These are phyloP conservation scores for Arabidopsis hybrid DNA, from an alignment of 441 rosid species.

Conservation along the genomic window DNA sequence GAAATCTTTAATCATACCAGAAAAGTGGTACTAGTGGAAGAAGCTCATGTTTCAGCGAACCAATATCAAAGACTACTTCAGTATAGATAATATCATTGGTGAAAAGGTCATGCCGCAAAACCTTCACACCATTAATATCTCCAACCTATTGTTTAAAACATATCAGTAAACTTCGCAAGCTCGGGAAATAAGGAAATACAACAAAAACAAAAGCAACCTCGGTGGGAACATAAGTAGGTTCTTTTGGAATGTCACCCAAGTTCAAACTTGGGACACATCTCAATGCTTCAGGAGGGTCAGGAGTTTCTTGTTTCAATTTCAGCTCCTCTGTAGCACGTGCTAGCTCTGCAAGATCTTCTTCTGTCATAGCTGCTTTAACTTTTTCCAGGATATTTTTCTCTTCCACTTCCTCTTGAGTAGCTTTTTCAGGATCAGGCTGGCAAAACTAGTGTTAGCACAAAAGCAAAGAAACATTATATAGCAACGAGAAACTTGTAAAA, in stretches of 20 bases:
- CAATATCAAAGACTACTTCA: slow-evolving; percentile 89
- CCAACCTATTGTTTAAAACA: slow-evolving; percentile 62
- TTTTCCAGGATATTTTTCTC: slow-evolving; percentile 74
- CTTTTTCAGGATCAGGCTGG: slow-evolving; percentile 93
- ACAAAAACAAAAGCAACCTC: slow-evolving; percentile 57
- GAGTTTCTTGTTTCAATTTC: slow-evolving; percentile 91
- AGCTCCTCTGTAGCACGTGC: slow-evolving; percentile 89
- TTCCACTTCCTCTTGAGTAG: slow-evolving; percentile 78
- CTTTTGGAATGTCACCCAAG: slow-evolving; percentile 84
- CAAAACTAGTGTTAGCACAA: slow-evolving; percentile 41
- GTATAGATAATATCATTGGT: slow-evolving; percentile 92
- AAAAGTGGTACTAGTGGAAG: slow-evolving; percentile 90
- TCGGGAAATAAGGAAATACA: slow-evolving; percentile 25
- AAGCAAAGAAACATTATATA: slow-evolving; percentile 17
- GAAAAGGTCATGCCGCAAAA: slow-evolving; percentile 89
- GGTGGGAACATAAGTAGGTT: slow-evolving; percentile 73
- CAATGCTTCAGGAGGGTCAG: slow-evolving; percentile 95
- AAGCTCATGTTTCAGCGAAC: slow-evolving; percentile 84
- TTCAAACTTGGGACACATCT: slow-evolving; percentile 84
- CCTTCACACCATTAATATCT: slow-evolving; percentile 83
- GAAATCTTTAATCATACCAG: slow-evolving; percentile 59
- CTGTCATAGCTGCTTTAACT: slow-evolving; percentile 79
- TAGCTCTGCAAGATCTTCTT: slow-evolving; percentile 91
- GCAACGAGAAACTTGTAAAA: not conserved
- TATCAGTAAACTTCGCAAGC: slow-evolving; percentile 32